Evolutionary conservation across 495 filamentous ascomycete species (phyloP).

Genomic region (Aspergillus ellipticus): DNA sequence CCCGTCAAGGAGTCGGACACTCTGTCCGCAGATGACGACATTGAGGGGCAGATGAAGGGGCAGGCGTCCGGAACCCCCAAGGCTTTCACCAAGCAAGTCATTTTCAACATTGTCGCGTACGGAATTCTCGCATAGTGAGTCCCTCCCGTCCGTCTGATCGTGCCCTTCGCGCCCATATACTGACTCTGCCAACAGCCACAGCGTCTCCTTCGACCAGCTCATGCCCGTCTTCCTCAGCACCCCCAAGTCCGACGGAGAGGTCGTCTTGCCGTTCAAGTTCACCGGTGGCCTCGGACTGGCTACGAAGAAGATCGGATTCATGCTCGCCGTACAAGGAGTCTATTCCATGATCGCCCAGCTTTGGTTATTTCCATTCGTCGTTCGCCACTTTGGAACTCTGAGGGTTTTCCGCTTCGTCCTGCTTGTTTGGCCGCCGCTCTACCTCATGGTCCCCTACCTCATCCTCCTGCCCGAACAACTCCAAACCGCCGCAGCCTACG

Average conservation of each 20-base stretch:
- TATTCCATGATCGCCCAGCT: conserved; percentile 83
- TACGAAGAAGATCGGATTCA: conserved; percentile 77
- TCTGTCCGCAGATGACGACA: conserved; percentile 36
- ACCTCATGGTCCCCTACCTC: conserved; percentile 84
- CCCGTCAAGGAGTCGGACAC: conserved; percentile 31
- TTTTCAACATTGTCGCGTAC: conserved; percentile 80
- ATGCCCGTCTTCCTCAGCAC: conserved; percentile 90
- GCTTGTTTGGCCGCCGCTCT: conserved; percentile 80
- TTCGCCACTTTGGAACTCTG: conserved; percentile 67
- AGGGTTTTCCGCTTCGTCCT: conserved; percentile 76
- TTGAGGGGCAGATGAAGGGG: conserved; percentile 36
- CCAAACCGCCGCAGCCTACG: conserved; percentile 69
- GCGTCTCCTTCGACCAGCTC: conserved; percentile 90
- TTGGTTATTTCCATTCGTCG: conserved; percentile 74
- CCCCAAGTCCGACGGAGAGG: conserved; percentile 48
- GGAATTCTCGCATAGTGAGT: conserved; percentile 95
- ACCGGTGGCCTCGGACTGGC: conserved; percentile 78
- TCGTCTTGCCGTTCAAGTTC: conserved; percentile 79
- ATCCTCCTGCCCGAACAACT: conserved; percentile 70
- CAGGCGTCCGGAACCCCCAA: conserved; percentile 34
- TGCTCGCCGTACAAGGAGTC: conserved; percentile 84
- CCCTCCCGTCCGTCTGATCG: conserved; percentile 8
- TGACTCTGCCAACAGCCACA: conserved; percentile 60
- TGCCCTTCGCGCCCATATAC: conserved; percentile 15
- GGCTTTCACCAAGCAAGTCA: conserved; percentile 75